These are phyloP conservation scores for Spizellomyces sp. DNA, from an alignment of 192 early-diverging fungal species.

Conservation along the genomic window DNA sequence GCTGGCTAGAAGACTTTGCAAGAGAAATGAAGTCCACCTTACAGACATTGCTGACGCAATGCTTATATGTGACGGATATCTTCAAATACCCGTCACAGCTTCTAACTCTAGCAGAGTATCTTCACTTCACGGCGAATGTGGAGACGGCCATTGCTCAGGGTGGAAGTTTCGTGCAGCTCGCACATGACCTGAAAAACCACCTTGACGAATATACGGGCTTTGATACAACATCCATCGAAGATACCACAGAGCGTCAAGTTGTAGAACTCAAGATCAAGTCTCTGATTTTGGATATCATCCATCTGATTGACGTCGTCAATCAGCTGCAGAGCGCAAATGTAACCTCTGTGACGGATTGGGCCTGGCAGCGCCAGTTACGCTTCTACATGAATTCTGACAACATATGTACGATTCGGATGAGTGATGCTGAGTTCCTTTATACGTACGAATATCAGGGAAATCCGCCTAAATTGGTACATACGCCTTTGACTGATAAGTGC, in stretches of 20 bases:
- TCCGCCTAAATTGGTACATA: slow-evolving; percentile 60
- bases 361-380: slow-evolving; percentile 56
- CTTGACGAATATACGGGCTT: slow-evolving; percentile 58
- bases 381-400: slow-evolving; percentile 43
- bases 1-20: slow-evolving; percentile 55
- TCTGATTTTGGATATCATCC: slow-evolving; percentile 60
- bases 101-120: slow-evolving; percentile 47
- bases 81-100: slow-evolving; percentile 58
- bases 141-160: slow-evolving; percentile 44
- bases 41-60: slow-evolving; percentile 40
- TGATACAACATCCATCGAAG: slow-evolving; percentile 44
- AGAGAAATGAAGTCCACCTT: slow-evolving; percentile 55
- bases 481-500: slow-evolving; percentile 63
- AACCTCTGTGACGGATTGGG: slow-evolving; percentile 44
- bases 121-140: slow-evolving; percentile 56
- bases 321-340: slow-evolving; percentile 48
- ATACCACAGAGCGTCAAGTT: slow-evolving; percentile 41
- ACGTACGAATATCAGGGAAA: slow-evolving; percentile 66
- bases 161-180: slow-evolving; percentile 29
- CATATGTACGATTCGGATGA: slow-evolving; percentile 51
- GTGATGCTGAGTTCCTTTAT: slow-evolving; percentile 56
- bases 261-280: slow-evolving; percentile 55
- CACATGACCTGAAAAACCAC: slow-evolving; percentile 38
- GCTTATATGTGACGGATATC: slow-evolving; percentile 45
- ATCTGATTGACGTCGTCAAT: slow-evolving; percentile 58